Base-by-base conservation (phyloP, 2,329 filamentous ascomycete species). In the Coniochaeta ligniaria region DNA sequence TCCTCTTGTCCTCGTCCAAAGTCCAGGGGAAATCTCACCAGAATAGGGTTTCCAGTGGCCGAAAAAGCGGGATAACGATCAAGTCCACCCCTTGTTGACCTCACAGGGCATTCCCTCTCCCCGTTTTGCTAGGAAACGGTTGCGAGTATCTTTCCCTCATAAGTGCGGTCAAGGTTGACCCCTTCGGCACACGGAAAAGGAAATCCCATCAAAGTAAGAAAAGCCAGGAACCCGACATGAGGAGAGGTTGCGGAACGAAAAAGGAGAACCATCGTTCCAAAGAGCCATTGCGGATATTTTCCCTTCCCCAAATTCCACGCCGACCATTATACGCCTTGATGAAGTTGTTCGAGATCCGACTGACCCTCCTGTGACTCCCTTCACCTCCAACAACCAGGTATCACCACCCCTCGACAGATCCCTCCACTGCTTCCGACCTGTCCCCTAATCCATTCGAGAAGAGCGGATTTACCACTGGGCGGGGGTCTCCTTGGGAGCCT, bases 71-170 rank as follows among this genome's bases (percentile, higher is more conserved):
- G 87, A 88, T 84, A 88, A 92, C 91, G 88, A 81, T 94, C 75
- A 96, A 94, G 91, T 91, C 85, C 85, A 89, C 80, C 87, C 90
- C 88, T 84, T 83, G 28, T 84, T 85, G 83, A 84, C 81, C 86
- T 83, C 86, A 95, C 93, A 97, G 92, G 94, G 94, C 94, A 92
- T 97, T 98, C 94, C 92, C 93, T 92, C 88, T 78, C 75, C 74
- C 75, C 71, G 22, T 31, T 67, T n/a, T n/a, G n/a, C 58, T 61
- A 60, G 65, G 59, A n/a, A n/a, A 62, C 66, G 74, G 73, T 73
- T 71, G 76, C 75, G 84, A 92, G 89, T 96, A 92, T 98, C 94
- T 98, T 98, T 98, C 94, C 94, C 92, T 97, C 93, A 90, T 97
- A 83, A 97, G 92, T 89, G 87, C 88, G 81, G 78, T 69, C 82